A percentile compares a stretch with the other conserved stretches of the same genome.
Conservation (phyloP, 1,139 yeast genomes). For the Magnusiomyces fungicola region DNA sequence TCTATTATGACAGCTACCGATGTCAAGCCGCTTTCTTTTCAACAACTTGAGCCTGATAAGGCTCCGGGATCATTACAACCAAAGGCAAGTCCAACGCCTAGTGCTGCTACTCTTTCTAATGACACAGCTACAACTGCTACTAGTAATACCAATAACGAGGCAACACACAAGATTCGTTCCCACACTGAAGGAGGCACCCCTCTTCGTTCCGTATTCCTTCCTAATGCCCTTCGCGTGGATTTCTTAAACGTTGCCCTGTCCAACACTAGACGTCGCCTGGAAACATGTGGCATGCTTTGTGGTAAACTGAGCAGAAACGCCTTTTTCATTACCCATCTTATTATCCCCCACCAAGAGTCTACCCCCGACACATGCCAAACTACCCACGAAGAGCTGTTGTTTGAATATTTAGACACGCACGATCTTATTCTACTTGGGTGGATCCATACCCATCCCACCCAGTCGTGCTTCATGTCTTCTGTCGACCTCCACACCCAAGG, state of each 20-base stretch:
- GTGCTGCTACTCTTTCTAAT: background rate
- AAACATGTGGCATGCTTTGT: slow-evolving; percentile 57
- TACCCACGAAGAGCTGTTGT: slow-evolving; percentile 47
- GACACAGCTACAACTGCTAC: background rate
- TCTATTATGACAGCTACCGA: no score
- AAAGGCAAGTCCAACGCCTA: background rate
- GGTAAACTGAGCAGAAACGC: slow-evolving; percentile 51
- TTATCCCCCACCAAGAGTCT: slow-evolving; percentile 53
- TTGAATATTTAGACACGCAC: slow-evolving; percentile 44
- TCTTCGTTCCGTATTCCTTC: slow-evolving; percentile 44
- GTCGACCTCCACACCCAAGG: slow-evolving; percentile 58
- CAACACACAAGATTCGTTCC: slow-evolving; percentile 6
- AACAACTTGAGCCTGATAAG: background rate
- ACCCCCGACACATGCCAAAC: slow-evolving; percentile 54
- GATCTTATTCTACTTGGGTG: slow-evolving; percentile 55
- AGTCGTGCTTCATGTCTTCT: slow-evolving; percentile 53
- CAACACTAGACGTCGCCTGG: slow-evolving; percentile 45
- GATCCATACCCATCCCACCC: slow-evolving; percentile 66
- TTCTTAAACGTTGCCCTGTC: slow-evolving; percentile 41
- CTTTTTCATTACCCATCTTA: slow-evolving; percentile 49
- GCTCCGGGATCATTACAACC: background rate
- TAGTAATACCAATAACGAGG: slow-evolving; percentile 4
- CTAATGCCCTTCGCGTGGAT: slow-evolving; percentile 35
- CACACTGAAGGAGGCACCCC: slow-evolving; percentile 48
- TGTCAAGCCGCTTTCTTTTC: background rate